Base-by-base conservation (phyloP, 106 monocot genomes). In the Amphibolis antarctica region DNA sequence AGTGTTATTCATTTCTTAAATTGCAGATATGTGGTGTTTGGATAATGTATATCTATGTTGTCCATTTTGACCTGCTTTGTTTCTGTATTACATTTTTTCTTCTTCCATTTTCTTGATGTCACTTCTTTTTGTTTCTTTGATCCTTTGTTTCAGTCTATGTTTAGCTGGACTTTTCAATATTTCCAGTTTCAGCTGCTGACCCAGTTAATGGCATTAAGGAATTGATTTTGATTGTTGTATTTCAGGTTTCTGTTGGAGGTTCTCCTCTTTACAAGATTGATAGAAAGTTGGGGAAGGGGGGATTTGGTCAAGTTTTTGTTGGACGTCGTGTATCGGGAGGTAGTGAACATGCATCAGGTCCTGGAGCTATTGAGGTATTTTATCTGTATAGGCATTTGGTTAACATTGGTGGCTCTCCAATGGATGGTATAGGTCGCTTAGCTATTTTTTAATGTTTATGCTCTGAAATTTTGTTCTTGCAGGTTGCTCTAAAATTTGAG, bases 241-340 rank as follows among this genome's bases (percentile, higher is more conserved):
- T 72, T 62, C 79, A 88, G 93, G 93, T 93, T 31, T 85, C 85
- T 51, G 85, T 93, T 17, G 93, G 93, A 51, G 78, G 80, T 36
- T 93, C 93, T 60, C 93, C 93, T 46, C 15, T 69, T 6, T 93
- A 93, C 70, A 85, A 77, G 60, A 68, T 88, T 61, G 88, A 88
- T 20, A 88, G 78, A 71, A 93, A 88, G 64, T 67, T 93, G 55
- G 93, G 93, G 1, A 93, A 93, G 74, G 93, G 93, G 62, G 93
- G 93, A 2, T 93, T 93, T 79, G 93, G 93, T 36, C 93, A 93
- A 67, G 93, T 93, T 70, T 93, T 88, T 80, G 82, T 93, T 60
- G 93, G 93, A 55, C 84, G 88, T 15, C 83, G 88, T 61, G 64
- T 88, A 5, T 69, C 85, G 69, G 88, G 88, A 43, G 80, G 82